A percentile compares a stretch with the other conserved stretches of the same genome.
Evolutionary conservation across 2,329 filamentous ascomycete genomes (phyloP).

Genomic region (Myriosclerotinia duriaeana): DNA sequence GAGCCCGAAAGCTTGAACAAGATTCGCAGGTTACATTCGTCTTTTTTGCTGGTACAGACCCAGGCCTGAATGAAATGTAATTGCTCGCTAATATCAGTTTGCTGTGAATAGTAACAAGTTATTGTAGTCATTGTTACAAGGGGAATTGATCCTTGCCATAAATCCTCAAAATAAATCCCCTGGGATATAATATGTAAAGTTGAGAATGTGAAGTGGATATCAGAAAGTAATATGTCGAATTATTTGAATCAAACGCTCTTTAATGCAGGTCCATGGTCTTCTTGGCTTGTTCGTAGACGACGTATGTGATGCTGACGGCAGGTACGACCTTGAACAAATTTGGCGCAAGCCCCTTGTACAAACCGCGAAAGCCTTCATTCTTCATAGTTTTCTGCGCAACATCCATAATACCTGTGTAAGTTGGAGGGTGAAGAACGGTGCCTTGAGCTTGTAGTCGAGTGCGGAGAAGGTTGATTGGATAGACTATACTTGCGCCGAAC

Average conservation of each 20-base stretch:
- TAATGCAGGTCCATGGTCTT: slow-evolving; percentile 52
- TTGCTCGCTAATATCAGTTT: background rate
- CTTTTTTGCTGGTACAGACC: background rate
- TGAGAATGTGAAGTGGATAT: background rate
- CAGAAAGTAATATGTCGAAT: background rate
- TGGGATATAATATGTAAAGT: background rate
- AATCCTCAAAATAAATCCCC: background rate
- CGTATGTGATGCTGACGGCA: slow-evolving; percentile 91
- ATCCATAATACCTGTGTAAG: slow-evolving; percentile 88
- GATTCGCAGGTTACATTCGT: background rate
- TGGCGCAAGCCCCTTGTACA: slow-evolving; percentile 94
- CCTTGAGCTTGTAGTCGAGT: slow-evolving; percentile 93
- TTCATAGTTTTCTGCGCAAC: slow-evolving; percentile 80
- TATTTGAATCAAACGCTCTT: background rate
- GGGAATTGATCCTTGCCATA: background rate
- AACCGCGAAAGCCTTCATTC: slow-evolving; percentile 77
- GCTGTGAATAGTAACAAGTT: background rate
- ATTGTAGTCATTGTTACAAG: background rate
- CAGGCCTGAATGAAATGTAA: background rate
- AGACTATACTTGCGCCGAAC: slow-evolving; percentile 89
- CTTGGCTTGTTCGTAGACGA: slow-evolving; percentile 91
- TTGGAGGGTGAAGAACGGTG: slow-evolving; percentile 84
- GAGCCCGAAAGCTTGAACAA: background rate
- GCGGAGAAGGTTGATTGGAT: slow-evolving; percentile 89
- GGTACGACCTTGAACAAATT: slow-evolving; percentile 96